Conservation (phyloP, 805 yeast genomes). For the Candida caryicola region DNA sequence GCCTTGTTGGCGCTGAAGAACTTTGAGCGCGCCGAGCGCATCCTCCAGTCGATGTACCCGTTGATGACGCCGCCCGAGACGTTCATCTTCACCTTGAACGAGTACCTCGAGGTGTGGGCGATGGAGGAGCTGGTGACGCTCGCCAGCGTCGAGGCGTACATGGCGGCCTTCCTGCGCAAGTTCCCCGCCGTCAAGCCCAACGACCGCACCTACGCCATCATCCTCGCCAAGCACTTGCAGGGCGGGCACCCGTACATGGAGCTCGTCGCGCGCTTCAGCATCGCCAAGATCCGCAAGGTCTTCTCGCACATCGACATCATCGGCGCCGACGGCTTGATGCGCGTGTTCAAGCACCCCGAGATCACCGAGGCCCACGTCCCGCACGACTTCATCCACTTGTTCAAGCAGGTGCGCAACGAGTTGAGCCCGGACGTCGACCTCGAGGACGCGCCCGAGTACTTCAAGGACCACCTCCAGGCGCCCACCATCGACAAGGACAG, state of each 20-base stretch:
- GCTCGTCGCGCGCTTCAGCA: slow-evolving; percentile 7
- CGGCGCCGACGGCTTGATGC: slow-evolving; percentile 46
- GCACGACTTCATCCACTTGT: slow-evolving; percentile 29
- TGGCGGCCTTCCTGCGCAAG: slow-evolving; percentile 27
- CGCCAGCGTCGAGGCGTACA: slow-evolving; percentile 43
- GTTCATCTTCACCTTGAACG: slow-evolving; percentile 66
- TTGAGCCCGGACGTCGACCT: slow-evolving; percentile 5
- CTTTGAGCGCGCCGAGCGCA: slow-evolving; percentile 65
- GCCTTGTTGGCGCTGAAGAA: slow-evolving; percentile 70
- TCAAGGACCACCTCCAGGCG: slow-evolving; percentile 27
- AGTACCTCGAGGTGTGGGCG: slow-evolving; percentile 49
- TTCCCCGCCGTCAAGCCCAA: slow-evolving; percentile 33
- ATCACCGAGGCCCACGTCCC: slow-evolving; percentile 34
- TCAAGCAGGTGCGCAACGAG: slow-evolving; percentile 22
- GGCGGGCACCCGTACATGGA: slow-evolving; percentile 9
- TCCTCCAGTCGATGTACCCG: slow-evolving; percentile 60
- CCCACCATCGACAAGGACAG: slow-evolving; percentile 53
- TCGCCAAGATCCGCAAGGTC: slow-evolving; percentile 24
- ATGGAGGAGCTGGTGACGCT: slow-evolving; percentile 38
- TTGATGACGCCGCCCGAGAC: slow-evolving; percentile 39
- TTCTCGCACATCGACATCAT: slow-evolving; percentile 52
- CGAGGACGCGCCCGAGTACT: slow-evolving; percentile 24
- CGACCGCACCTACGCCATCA: slow-evolving; percentile 58
- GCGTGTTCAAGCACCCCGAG: slow-evolving; percentile 22
- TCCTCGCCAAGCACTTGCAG: slow-evolving; percentile 42